Percentiles rank a stretch among this genome's conserved stretches.
Conservation (phyloP, 225 moss, liverwort and hornwort genomes). For the Lunularia cruciata region DNA sequence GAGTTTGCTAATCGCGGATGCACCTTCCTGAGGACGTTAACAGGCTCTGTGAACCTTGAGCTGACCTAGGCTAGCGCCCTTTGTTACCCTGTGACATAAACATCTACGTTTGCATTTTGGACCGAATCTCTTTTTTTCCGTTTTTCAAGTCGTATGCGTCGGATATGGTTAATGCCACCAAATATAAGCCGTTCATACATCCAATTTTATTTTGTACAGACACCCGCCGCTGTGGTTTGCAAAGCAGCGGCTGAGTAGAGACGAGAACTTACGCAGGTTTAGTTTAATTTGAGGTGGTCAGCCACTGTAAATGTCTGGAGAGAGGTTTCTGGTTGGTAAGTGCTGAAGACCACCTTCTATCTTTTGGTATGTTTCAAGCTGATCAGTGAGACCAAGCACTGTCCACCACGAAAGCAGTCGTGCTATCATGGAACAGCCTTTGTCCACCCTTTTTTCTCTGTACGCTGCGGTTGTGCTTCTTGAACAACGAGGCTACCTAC, state of each 20-base stretch:
- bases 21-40: not conserved
- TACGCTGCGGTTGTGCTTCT: not conserved
- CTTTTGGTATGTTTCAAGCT: not conserved
- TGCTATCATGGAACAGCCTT: not conserved
- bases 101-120: constrained; percentile 12
- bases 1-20: not conserved
- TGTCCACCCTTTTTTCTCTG: not conserved
- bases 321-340: not conserved
- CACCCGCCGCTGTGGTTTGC: not conserved
- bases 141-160: not conserved
- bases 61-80: too few species aligned
- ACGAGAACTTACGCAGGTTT: not conserved
- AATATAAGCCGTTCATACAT: constrained; percentile 2
- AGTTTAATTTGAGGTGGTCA: not conserved
- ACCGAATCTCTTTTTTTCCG: not conserved
- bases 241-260: not conserved
- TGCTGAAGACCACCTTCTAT: not conserved
- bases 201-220: constrained; percentile 10
- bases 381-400: not conserved
- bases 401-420: not conserved
- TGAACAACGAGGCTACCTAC: not conserved
- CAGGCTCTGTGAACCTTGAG: too few species aligned
- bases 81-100: constrained; percentile 3
- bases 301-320: not conserved
- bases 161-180: not conserved